Base-by-base conservation (phyloP, 2,329 filamentous ascomycete genomes). In the Blastomyces silverae region DNA sequence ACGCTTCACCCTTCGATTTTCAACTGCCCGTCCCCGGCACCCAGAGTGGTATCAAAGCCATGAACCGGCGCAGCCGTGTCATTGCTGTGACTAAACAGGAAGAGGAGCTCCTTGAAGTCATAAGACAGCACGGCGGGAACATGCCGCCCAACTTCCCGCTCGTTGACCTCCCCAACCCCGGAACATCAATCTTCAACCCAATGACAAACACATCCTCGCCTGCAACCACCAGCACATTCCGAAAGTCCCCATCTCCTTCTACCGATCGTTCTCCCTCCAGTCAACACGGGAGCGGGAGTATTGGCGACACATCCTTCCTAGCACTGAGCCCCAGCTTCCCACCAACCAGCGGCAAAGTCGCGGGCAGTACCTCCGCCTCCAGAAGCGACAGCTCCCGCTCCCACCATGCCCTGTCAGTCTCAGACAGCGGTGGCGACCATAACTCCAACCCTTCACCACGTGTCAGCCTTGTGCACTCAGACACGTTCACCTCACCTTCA, bases 11-110 rank as follows among this genome's bases (percentile, higher is more conserved):
- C 42, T 62, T 64, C 42, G 66, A 66, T 20, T 42, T 39, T 39
- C 61, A 61, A 22, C 37, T 50, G 31, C 48, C 61, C 34, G 67
- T 65, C 7, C 61, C 63, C 11, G 31, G 66, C 7, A 57, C 61
- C 15, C 42, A 64, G 25, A 66, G 69, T 39, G 72, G 70, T 58
- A 62, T 65, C 53, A 69, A 71, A 5, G 8, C 64, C 25, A 68
- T 69, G 20, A 75, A 78, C 65, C 72, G 77, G 61, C 74, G 79
- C 66, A 80, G 79, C 66, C 77, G 79, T 53, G 72, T 83, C 25
- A 83, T 84, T 73, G 78, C 80, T 17, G 82, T 84, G 34, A 84
- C 82, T 0, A 75, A 80, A 64, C 81, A 83, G 70, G 82, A 84
- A 71, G 80, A 83, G 66, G 75, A 79, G 52, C 74, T 84, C 0